Evolutionary conservation across 345 rosid species (phyloP), one percentile per base, ranked within the genome.

Genomic region (Linum lewisii): DNA sequence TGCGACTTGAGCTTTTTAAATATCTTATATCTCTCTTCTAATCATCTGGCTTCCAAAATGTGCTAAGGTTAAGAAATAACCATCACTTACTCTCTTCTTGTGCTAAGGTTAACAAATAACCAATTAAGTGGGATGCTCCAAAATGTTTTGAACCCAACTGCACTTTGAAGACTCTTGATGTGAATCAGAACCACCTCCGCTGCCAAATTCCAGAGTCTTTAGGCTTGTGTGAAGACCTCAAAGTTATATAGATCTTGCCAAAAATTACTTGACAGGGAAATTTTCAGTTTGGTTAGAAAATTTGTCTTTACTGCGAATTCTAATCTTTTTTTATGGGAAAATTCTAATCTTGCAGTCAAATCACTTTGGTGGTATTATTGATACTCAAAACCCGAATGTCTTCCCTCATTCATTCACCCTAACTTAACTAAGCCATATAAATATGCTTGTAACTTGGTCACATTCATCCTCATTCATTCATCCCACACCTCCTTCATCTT

Each of bases 201-300:
- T 8, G 11, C 45, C 45, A 9, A 38, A 2, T 38, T 38, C 45
- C 45, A 9, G 45, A 38, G 8, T 2, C 45, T 38, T 38, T 38
- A 14, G 11, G 16, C 11, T 9, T 38, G 2, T 38, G 45, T 38
- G 8, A 38, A 38, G 1, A 2, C 16, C 11, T 38, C 4, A 11
- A 38, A 38, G 45, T 38, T 4, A 34, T 8, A 38, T 38, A 38
- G 11, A 38, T 38, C 4, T 38, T 38, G 45, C 4, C 3, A 38
- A 38, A 8, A 38, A 38, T 14, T 2, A 38, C 45, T 38, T 38
- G 45, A 38, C 14, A 1, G 45, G 45, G 45, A 38, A 38, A 1
- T 38, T 29, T n/a, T 54, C 3, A 24, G 51, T 6, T 18, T 58
- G 26, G 51, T 44, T 70, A 15, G 66, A 62, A 19, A 45, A 51